A percentile compares a stretch with the other conserved stretches of the same genome.
Evolutionary conservation across 306 rosid genomes (phyloP).

Genomic region (Vigna angularis): DNA sequence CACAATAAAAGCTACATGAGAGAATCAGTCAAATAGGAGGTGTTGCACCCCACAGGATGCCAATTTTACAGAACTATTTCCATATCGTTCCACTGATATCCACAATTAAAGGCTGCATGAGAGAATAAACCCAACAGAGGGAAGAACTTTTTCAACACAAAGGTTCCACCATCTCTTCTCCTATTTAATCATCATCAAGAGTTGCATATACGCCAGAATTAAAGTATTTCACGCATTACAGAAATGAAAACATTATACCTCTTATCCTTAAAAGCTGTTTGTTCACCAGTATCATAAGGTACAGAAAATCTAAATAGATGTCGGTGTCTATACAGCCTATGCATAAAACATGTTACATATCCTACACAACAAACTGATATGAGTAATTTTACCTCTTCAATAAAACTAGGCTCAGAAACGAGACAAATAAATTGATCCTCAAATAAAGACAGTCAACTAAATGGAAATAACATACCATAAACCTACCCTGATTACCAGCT

Average conservation of each 20-base stretch:
- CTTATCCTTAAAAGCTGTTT: slow-evolving; percentile 37
- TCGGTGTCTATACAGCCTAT: slow-evolving; percentile 45
- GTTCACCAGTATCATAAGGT: slow-evolving; percentile 28
- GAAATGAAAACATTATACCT: background rate
- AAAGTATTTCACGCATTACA: background rate
- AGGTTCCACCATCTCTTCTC: slow-evolving; percentile 34
- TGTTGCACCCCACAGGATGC: background rate
- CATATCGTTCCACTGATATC: background rate
- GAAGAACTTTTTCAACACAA: background rate
- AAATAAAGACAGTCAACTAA: slow-evolving; percentile 34
- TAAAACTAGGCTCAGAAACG: slow-evolving; percentile 36
- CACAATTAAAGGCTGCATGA: background rate
- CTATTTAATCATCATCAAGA: slow-evolving; percentile 3
- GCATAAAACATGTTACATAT: slow-evolving; percentile 36
- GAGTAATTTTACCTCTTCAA: slow-evolving; percentile 31
- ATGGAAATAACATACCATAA: slow-evolving; percentile 42
- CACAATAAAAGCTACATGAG: background rate
- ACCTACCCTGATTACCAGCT: slow-evolving; percentile 51
- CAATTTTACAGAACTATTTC: background rate
- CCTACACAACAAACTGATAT: slow-evolving; percentile 32
- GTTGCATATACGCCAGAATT: slow-evolving; percentile 10
- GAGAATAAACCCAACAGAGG: background rate
- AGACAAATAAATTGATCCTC: slow-evolving; percentile 39
- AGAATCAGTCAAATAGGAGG: background rate
- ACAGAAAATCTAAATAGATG: slow-evolving; percentile 24